Evolutionary conservation across 208 protist genomes (phyloP), one percentile per base, ranked within the genome.

Genomic region (Blastocrithidia nonstop): DNA sequence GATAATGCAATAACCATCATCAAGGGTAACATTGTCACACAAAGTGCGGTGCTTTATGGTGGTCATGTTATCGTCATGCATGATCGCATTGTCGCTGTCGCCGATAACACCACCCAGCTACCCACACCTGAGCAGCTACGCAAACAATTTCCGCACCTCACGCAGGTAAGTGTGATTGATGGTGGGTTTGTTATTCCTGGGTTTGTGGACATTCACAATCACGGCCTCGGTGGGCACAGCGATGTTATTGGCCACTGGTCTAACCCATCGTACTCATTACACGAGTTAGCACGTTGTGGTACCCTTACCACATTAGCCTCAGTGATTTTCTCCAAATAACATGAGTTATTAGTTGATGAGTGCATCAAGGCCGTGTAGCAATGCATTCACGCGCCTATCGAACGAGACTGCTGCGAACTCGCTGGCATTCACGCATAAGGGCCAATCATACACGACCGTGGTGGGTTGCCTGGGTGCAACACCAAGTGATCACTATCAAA

Each of bases 151-250:
- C 54, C 40, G 36, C 21, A 50, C 16, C 57, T 67, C 33, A 17
- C 35, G 8, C 7, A 28, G 7, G 6, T 54, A 16, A 41, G 50
- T n/a, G 37, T 61, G 7, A 33, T 61, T 21, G 44, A 41, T 16
- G 61, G 45, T 7, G 60, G 50, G 2, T 77, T 78, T 46, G 58
- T 83, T 27, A 33, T 83, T 5, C 73, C 73, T 13, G 73, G 73
- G 19, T 83, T 83, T 57, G 74, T 83, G 0, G 74, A 83, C 50
- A 83, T 83, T 40, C 74, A 83, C 54, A 83, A 83, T 56, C 74
- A 83, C 53, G 74, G 74, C 17, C 56, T 83, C 23, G 74, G 74
- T 21, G 74, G 74, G 13, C 16, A 58, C 19, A 53, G 46, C 29
- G 74, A 83, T 36, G 74, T 83, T 8, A 76, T 75, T 33, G 68